Base-by-base conservation (phyloP, 2,329 filamentous ascomycete genomes). In the Colletotrichum sp. region DNA sequence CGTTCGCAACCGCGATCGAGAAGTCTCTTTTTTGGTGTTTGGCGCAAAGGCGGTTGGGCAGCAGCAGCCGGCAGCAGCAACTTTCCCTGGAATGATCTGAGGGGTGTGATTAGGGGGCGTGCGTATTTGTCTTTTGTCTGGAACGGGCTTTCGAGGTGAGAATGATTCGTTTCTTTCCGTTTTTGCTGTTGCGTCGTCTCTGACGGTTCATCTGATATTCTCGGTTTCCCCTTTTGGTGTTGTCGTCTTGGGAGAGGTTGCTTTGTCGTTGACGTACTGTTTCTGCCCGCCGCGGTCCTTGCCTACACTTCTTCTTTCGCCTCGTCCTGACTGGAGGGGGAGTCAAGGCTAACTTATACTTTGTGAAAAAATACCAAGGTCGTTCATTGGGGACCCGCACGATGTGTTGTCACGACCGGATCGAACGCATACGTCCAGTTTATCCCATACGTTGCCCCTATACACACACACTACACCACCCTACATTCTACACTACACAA, bases 331-430 rank as follows among this genome's bases (percentile, higher is more conserved):
- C 64, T 71, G 55, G 64, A 47, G 38, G 70, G 76, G 78, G 81
- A 81, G 81, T 78, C 73, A 76, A 78, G 79, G 80, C 80, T 77
- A 84, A 83, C 83, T 84, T 84, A 85, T 84, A 84, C 82, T 80
- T 77, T 78, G 77, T 79, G 74, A 77, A 78, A 76, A 58, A 69
- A 70, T 9, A 67, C 55, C 66, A 61, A 54, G n/a, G n/a, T 43
- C 61, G 47, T 57, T 71, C 12, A 63, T 71, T 67, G 29, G 43
- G 29, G 70, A 69, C 75, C 75, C 73, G 75, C 75, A 74, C 58
- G 51, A 76, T 76, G 68, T 74, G 73, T 62, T 76, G 67, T 76
- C 75, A 74, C 47, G 57, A 70, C 65, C 70, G 51, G 18, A 16
- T 43, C 34, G 33, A 36, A 38, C 51, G 33, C 54, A 47, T 27